Conservation (phyloP, 306 rosid species). For the Pterocarpus santalinus region DNA sequence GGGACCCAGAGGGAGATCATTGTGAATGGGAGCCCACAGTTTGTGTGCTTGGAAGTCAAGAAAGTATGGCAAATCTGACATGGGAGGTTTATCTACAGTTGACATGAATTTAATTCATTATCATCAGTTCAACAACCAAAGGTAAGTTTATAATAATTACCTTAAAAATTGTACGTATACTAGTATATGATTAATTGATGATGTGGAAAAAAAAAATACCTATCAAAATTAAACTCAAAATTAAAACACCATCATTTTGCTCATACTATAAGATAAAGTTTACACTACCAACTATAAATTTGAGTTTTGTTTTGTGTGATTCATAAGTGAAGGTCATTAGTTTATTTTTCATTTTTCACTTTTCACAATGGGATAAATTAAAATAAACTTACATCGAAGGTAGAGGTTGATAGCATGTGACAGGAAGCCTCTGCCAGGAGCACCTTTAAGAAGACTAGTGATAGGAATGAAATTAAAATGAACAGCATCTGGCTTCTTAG, state of each 20-base stretch:
- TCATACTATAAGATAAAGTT: no score
- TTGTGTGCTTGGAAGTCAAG: constrained; percentile 86
- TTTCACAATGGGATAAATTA: background rate
- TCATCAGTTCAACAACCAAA: constrained; percentile 40
- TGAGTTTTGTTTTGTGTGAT: no score
- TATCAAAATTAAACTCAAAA: no score
- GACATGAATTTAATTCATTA: constrained; percentile 5
- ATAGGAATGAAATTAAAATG: constrained; percentile 79
- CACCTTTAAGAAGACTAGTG: constrained; percentile 80
- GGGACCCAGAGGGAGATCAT: constrained; percentile 79
- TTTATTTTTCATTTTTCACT: no score
- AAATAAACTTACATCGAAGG: constrained; percentile 77
- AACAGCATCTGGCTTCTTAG: constrained; percentile 69
- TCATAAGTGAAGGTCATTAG: no score
- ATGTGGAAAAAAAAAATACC: no score
- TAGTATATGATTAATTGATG: no score
- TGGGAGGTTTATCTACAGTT: constrained; percentile 83
- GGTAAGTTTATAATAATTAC: no score
- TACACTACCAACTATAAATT: no score
- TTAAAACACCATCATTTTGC: no score
- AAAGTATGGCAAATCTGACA: constrained; percentile 81
- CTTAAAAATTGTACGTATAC: no score
- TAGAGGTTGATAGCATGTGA: constrained; percentile 95
- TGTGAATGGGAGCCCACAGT: constrained; percentile 89
- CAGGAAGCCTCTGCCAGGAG: constrained; percentile 84